Conservation (phyloP, 176 grass and related monocot genomes). For the Thalia dealbata region DNA sequence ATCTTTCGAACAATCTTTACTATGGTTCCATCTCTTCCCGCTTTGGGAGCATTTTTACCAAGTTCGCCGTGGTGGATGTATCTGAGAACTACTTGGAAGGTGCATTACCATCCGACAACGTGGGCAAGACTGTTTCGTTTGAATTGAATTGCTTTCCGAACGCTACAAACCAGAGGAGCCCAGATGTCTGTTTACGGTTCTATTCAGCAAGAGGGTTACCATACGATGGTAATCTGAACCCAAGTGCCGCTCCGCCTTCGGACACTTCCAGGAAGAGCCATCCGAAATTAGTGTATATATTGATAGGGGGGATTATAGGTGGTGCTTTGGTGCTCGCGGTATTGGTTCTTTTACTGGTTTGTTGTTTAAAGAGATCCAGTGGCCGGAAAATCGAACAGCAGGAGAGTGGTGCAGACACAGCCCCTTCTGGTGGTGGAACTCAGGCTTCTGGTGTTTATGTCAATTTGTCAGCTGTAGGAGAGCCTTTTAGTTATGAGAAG, state of each 20-base stretch:
- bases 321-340: conserved; percentile 28
- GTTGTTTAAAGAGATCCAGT: conserved; percentile 24
- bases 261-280: conserved; percentile 19
- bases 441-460: conserved; percentile 26
- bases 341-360: conserved; percentile 18
- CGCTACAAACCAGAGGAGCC: conserved; percentile 39
- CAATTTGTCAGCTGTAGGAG: conserved; percentile 23
- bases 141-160: conserved; percentile 52
- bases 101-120: conserved; percentile 4
- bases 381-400: background rate
- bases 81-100: conserved; percentile 63
- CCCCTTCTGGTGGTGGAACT: conserved; percentile 32
- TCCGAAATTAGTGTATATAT: conserved; percentile 5
- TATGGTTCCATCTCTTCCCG: conserved; percentile 41
- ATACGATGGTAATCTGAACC: conserved; percentile 10
- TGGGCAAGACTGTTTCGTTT: conserved; percentile 14
- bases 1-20: conserved; percentile 55
- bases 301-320: conserved; percentile 5
- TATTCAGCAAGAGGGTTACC: conserved; percentile 39
- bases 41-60: conserved; percentile 21
- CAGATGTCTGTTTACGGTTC: conserved; percentile 46
- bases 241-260: background rate
- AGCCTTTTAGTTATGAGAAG: conserved; percentile 57
- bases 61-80: conserved; percentile 50
- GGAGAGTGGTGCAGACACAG: conserved; percentile 29